phyloP scores from a whole-genome alignment of 208 protist species.

The Trypanosoma congolense region DNA sequence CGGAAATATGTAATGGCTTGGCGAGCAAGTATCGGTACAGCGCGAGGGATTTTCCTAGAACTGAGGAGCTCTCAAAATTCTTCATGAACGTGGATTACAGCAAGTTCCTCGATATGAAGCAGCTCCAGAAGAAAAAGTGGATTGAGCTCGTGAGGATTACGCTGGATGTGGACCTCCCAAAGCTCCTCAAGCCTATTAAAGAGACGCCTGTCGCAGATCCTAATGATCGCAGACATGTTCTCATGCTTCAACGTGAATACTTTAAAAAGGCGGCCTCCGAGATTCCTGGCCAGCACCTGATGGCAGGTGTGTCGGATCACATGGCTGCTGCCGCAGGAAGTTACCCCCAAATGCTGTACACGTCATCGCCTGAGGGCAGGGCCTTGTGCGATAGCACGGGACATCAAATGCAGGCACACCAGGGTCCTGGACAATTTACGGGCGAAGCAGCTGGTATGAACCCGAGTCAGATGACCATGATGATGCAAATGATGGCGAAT shows the following conservation, averaged over 20 bases:
- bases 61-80: slow-evolving; percentile 31
- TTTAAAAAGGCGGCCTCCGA: slow-evolving; percentile 21
- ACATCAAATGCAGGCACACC: too few species aligned
- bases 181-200: slow-evolving; percentile 69
- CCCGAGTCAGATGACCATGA: slow-evolving; percentile 13
- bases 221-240: slow-evolving; percentile 34
- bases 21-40: slow-evolving; percentile 45
- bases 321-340: slow-evolving; percentile 1
- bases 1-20: slow-evolving; percentile 43
- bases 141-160: slow-evolving; percentile 37
- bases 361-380: too few species aligned
- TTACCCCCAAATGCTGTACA: slow-evolving; percentile 11
- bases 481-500: slow-evolving; percentile 40
- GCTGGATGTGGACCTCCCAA: slow-evolving; percentile 63
- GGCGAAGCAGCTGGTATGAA: background rate
- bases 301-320: slow-evolving; percentile 23
- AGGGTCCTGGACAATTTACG: slow-evolving; percentile 23
- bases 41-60: slow-evolving; percentile 42
- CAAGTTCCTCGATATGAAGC: slow-evolving; percentile 52
- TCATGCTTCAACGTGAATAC: slow-evolving; percentile 34
- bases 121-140: slow-evolving; percentile 42
- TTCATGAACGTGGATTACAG: slow-evolving; percentile 28
- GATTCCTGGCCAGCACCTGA: slow-evolving; percentile 19
- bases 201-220: slow-evolving; percentile 44
- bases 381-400: too few species aligned